These are phyloP conservation scores for Cynara cardunculus DNA, from an alignment of 129 eudicot genomes.

Conservation along the genomic window DNA sequence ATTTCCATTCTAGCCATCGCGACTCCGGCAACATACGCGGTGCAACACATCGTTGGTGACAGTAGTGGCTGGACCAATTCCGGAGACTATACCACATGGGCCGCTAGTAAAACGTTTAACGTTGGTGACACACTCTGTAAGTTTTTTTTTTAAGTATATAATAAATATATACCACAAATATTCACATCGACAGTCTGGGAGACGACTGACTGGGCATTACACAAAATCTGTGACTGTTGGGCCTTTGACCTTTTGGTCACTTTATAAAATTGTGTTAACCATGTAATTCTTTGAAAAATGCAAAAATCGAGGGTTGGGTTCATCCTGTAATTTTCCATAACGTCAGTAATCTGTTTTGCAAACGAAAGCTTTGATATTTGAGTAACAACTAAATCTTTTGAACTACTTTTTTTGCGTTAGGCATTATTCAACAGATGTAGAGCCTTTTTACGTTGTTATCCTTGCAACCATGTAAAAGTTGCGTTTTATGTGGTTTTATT, in stretches of 20 bases:
- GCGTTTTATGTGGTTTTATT: not conserved
- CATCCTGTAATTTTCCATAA: too few relatives aligned
- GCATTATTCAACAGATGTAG: slow-evolving; percentile 33
- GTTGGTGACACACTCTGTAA: slow-evolving; percentile 43
- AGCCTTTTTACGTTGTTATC: too few relatives aligned
- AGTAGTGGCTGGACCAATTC: slow-evolving; percentile 32
- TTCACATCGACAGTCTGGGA: not conserved
- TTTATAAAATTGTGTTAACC: not conserved
- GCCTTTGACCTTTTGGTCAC: not conserved
- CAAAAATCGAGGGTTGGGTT: not conserved
- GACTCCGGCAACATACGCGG: slow-evolving; percentile 16
- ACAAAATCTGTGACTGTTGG: not conserved
- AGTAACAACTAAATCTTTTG: not conserved
- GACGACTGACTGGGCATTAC: too few relatives aligned
- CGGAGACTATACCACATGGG: slow-evolving; percentile 39
- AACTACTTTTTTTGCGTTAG: not conserved
- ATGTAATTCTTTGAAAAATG: not conserved
- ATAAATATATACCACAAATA: not conserved
- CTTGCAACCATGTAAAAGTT: not conserved
- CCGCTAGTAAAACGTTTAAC: slow-evolving; percentile 27
- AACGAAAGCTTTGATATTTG: not conserved
- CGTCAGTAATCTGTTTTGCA: too few relatives aligned
- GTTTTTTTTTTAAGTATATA: not conserved
- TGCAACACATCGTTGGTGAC: slow-evolving; percentile 36
- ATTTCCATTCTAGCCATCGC: slow-evolving; percentile 2